Conservation (phyloP, 257 asterid genomes). For the Salvia hispanica region DNA sequence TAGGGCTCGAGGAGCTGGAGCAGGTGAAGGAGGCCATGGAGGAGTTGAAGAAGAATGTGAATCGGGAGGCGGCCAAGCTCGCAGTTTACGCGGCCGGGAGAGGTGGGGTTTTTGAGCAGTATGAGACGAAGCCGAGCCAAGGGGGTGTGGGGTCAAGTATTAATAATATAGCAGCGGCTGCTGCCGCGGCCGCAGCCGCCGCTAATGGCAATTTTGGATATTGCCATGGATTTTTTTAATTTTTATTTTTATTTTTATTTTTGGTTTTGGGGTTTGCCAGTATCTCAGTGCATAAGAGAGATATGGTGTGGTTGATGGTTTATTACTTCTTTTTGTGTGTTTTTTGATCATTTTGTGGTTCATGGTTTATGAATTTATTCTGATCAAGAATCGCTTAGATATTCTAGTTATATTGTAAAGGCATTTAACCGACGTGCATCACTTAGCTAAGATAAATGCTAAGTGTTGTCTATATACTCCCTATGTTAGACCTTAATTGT, state of each 20-base stretch:
- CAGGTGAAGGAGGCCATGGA: conserved; percentile 67
- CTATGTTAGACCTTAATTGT: too few species aligned
- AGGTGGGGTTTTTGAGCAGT: conserved; percentile 38
- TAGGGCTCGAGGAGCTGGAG: conserved; percentile 56
- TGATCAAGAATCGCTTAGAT: too few species aligned
- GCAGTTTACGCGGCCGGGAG: conserved; percentile 30
- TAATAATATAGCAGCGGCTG: not conserved
- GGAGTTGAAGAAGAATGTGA: conserved; percentile 48
- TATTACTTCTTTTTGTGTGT: not conserved
- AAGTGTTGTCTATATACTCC: too few species aligned
- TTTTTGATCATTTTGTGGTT: not conserved
- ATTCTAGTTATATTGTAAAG: too few species aligned
- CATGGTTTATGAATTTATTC: not conserved
- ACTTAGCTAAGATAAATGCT: too few species aligned
- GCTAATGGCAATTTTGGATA: conserved; percentile 42
- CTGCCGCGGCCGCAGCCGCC: conserved; percentile 4
- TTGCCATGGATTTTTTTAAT: conserved; percentile 52
- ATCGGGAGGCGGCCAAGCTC: conserved; percentile 38
- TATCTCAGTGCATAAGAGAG: conserved; percentile 38
- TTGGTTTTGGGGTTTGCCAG: conserved; percentile 27
- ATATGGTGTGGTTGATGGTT: conserved; percentile 4
- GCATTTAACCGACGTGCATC: too few species aligned
- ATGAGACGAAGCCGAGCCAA: conserved; percentile 52
- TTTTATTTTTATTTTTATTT: too few species aligned
- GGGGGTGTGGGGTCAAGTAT: conserved; percentile 18